Evolutionary conservation across 2,329 filamentous ascomycete species (phyloP).

Genomic region (Epicoccum nigrum): DNA sequence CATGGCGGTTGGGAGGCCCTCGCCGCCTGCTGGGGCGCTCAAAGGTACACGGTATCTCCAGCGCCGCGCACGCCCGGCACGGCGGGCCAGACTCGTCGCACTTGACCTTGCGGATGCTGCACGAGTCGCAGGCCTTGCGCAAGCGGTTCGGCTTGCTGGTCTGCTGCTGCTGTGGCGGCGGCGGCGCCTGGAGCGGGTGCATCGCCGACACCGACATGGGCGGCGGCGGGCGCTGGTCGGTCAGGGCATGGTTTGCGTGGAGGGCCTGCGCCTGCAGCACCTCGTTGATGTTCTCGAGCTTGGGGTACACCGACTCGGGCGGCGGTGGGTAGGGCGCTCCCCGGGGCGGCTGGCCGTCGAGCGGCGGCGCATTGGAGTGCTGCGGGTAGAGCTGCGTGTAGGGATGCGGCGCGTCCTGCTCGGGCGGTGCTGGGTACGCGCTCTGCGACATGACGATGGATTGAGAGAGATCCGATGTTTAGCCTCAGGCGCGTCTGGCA

Average conservation of each 20-base stretch:
- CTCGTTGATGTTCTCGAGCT: constrained; percentile 46
- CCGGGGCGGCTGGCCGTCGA: constrained; percentile 9
- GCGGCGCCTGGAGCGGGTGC: constrained; percentile 8
- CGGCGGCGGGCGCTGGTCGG: constrained; percentile 29
- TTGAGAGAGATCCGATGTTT: constrained; percentile 13
- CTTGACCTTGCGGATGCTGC: constrained; percentile 54
- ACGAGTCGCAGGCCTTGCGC: constrained; percentile 51
- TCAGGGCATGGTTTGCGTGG: constrained; percentile 44
- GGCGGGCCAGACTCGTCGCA: constrained; percentile 71
- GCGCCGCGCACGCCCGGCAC: constrained; percentile 67
- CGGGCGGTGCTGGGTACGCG: constrained; percentile 16
- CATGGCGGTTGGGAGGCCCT: constrained; percentile 70
- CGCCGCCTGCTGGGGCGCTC: constrained; percentile 67
- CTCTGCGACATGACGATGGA: constrained; percentile 16
- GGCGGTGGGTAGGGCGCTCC: constrained; percentile 10
- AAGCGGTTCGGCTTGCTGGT: constrained; percentile 45
- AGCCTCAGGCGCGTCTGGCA: constrained; percentile 10
- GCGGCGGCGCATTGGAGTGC: constrained; percentile 18
- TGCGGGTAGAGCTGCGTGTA: constrained; percentile 17
- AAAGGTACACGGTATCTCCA: constrained; percentile 72
- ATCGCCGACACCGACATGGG: constrained; percentile 11
- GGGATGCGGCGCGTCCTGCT: constrained; percentile 16
- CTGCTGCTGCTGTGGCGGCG: constrained; percentile 13
- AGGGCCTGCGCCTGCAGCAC: constrained; percentile 46
- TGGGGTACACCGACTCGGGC: constrained; percentile 33